Evolutionary conservation across 495 filamentous ascomycete genomes (phyloP).

Genomic region (Talaromyces wortmannii): DNA sequence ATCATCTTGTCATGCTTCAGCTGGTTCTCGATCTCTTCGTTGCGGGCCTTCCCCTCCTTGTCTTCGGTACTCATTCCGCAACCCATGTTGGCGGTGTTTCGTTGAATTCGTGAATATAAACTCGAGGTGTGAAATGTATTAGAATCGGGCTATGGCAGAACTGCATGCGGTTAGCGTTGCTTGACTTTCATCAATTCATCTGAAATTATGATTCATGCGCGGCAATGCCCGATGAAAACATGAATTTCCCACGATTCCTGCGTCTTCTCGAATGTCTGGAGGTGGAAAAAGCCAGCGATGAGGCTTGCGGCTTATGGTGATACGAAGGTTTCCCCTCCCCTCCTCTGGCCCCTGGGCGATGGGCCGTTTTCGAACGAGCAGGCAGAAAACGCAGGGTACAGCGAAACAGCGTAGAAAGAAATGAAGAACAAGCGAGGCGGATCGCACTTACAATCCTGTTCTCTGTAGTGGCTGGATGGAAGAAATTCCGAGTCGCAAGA

Average conservation of each 20-base stretch:
- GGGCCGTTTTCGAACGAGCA: background rate
- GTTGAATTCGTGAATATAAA: conserved; percentile 11
- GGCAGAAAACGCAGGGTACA: background rate
- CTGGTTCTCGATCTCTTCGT: conserved; percentile 99
- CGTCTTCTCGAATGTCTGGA: too few species aligned
- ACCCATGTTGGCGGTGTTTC: conserved; percentile 72
- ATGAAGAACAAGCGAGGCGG: background rate
- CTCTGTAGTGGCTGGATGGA: background rate
- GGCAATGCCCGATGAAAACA: too few species aligned
- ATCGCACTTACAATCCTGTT: conserved; percentile 1
- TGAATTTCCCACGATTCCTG: too few species aligned
- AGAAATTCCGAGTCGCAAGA: too few species aligned
- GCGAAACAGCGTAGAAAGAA: background rate
- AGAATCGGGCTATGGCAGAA: too few species aligned
- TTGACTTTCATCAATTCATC: too few species aligned
- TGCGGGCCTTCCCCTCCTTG: conserved; percentile 99
- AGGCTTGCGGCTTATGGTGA: too few species aligned
- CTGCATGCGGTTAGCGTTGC: too few species aligned
- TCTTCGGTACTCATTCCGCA: conserved; percentile 99
- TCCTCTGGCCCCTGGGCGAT: too few species aligned
- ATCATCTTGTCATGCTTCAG: conserved; percentile 92
- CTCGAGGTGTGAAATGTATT: background rate
- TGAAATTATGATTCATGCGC: too few species aligned
- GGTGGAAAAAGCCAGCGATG: too few species aligned
- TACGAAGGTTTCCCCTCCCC: too few species aligned